Percentiles rank a stretch among this genome's conserved stretches.
Conservation (phyloP, 768 basidiomycete genomes). For the Udeniomyces megalosporus region DNA sequence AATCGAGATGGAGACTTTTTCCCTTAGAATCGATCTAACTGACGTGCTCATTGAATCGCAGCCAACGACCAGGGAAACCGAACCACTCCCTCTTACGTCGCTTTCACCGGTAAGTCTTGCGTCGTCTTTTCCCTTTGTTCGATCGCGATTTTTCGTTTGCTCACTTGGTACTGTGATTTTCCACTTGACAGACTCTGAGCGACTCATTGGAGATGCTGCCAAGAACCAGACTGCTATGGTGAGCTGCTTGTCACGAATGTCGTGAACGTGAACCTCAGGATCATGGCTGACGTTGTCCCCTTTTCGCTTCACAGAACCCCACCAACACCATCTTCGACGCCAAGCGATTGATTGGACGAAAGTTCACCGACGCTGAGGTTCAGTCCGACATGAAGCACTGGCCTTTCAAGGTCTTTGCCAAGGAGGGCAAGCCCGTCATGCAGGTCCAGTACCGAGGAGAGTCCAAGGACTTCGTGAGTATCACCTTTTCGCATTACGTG, state of each 20-base stretch:
- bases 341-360: slow-evolving; percentile 53
- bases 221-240: slow-evolving; percentile 97
- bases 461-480: slow-evolving; percentile 18
- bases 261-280: neutral
- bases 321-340: slow-evolving; percentile 75
- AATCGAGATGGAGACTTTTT: no score
- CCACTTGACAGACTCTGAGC: slow-evolving; percentile 39
- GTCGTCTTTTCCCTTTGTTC: neutral
- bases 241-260: neutral
- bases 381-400: slow-evolving; percentile 39
- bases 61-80: slow-evolving; percentile 50
- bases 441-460: slow-evolving; percentile 14
- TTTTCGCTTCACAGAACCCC: slow-evolving; percentile 3
- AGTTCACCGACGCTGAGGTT: slow-evolving; percentile 36
- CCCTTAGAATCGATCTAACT: no score
- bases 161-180: neutral
- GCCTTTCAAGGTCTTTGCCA: slow-evolving; percentile 25
- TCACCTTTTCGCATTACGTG: neutral
- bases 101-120: slow-evolving; percentile 40
- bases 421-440: slow-evolving; percentile 16
- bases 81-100: slow-evolving; percentile 89
- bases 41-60: no score
- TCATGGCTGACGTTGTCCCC: neutral
- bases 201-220: slow-evolving; percentile 96
- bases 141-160: neutral